Percentiles rank a stretch among this genome's conserved stretches.
Conservation (phyloP, 768 basidiomycete genomes). For the Boletellus ananas region DNA sequence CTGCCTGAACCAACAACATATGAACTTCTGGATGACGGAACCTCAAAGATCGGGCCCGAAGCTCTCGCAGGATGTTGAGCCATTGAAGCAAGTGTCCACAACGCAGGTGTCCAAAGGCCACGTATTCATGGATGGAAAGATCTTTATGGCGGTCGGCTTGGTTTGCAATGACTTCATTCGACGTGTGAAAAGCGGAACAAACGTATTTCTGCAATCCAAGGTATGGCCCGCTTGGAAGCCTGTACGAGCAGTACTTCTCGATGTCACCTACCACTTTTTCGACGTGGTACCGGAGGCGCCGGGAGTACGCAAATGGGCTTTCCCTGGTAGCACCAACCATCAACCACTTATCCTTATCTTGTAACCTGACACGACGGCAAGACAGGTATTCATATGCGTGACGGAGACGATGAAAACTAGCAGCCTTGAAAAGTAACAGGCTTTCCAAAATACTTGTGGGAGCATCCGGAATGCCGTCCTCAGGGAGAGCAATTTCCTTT, state of each 20-base stretch:
- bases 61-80: constrained; percentile 45
- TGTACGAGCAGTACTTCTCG: constrained; percentile 29
- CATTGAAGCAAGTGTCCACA: constrained; percentile 45
- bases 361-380: too few relatives aligned
- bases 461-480: constrained; percentile 45
- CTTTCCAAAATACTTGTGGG: constrained; percentile 34
- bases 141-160: constrained; percentile 40
- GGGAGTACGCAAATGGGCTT: too few relatives aligned
- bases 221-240: constrained; percentile 35
- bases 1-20: constrained; percentile 40
- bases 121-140: constrained; percentile 41
- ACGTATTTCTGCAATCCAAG: constrained; percentile 35
- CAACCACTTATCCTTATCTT: too few relatives aligned
- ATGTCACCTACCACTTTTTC: too few relatives aligned
- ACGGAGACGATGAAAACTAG: constrained; percentile 26
- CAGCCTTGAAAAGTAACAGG: constrained; percentile 37
- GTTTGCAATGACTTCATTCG: constrained; percentile 40
- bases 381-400: constrained; percentile 30
- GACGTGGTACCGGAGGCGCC: too few relatives aligned
- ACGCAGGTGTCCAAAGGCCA: constrained; percentile 43
- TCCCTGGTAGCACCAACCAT: too few relatives aligned
- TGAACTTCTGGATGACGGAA: constrained; percentile 40
- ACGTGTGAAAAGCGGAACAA: constrained; percentile 31
- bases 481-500: not conserved
- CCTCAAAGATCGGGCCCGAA: constrained; percentile 34